Conservation (phyloP, 2,329 filamentous ascomycete species). For the Dothistroma septosporum region DNA sequence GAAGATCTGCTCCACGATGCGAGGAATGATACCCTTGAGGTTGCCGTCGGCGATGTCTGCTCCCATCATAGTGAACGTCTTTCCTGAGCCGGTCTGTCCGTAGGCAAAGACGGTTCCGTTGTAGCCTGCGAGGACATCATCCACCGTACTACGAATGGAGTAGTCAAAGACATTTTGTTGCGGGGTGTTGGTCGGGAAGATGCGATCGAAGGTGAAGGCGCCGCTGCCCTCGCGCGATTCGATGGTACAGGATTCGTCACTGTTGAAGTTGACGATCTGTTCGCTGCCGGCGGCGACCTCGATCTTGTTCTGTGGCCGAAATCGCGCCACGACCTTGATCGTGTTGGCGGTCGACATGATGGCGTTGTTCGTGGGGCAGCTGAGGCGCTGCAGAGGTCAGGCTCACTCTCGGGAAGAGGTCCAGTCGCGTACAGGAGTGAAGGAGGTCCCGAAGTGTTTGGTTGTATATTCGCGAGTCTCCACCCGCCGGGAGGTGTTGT, state of each 20-base stretch:
- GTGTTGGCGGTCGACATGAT: conserved; percentile 33
- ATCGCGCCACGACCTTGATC: conserved; percentile 82
- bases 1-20: conserved; percentile 97
- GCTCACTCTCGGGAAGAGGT: neutral
- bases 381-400: conserved; percentile 13
- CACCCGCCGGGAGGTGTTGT: neutral
- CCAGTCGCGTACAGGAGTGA: neutral
- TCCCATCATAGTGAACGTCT: conserved; percentile 99
- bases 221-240: conserved; percentile 75
- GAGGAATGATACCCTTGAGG: conserved; percentile 88
- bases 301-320: conserved; percentile 93
- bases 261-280: conserved; percentile 84
- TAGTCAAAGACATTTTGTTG: conserved; percentile 97
- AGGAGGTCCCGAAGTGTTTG: neutral
- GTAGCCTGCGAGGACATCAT: conserved; percentile 98
- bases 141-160: conserved; percentile 91
- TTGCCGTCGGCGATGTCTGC: conserved; percentile 87
- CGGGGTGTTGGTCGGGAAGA: conserved; percentile 89
- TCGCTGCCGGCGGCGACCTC: conserved; percentile 87
- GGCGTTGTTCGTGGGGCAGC: conserved; percentile 6
- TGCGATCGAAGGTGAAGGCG: conserved; percentile 95
- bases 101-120: conserved; percentile 99
- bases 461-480: neutral
- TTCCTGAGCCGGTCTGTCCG: conserved; percentile 95
- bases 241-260: conserved; percentile 81